Percentiles rank a stretch among this genome's conserved stretches.
These are phyloP conservation scores for Talinum fruticosum DNA, from an alignment of 148 eudicot genomes.

Conservation along the genomic window DNA sequence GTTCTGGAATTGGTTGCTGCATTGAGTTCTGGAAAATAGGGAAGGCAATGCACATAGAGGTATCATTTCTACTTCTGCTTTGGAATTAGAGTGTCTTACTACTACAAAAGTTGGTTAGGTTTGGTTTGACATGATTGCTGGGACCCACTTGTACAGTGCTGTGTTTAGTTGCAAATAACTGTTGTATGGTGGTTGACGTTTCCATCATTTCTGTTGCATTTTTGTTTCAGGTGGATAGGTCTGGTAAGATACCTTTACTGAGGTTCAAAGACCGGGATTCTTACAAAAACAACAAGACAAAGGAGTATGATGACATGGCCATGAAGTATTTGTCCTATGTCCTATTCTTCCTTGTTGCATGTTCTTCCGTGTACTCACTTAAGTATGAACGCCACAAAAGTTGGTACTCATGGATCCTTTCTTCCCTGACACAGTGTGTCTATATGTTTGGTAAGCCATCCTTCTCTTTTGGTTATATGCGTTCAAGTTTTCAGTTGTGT, in stretches of 20 bases:
- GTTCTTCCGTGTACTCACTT: conserved; percentile 83
- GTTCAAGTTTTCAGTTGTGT: background rate
- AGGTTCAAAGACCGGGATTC: conserved; percentile 93
- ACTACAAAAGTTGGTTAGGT: background rate
- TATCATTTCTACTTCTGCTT: conserved; percentile 24
- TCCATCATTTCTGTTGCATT: conserved; percentile 1
- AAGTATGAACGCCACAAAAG: conserved; percentile 94
- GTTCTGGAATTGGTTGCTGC: conserved; percentile 94
- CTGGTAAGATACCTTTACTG: conserved; percentile 77
- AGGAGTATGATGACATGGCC: conserved; percentile 97
- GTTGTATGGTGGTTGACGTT: background rate
- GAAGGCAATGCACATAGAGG: conserved; percentile 99
- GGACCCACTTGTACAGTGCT: no score
- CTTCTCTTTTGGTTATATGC: background rate
- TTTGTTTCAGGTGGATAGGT: conserved; percentile 72
- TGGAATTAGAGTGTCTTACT: background rate
- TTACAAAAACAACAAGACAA: conserved; percentile 84
- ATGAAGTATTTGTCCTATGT: conserved; percentile 95
- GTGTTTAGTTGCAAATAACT: background rate
- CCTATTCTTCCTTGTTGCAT: conserved; percentile 70
- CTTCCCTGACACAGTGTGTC: conserved; percentile 94
- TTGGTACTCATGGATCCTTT: conserved; percentile 98
- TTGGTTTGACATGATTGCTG: no score
- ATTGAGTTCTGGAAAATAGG: conserved; percentile 99
- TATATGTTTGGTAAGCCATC: conserved; percentile 88